phyloP scores from a whole-genome alignment of 2,329 filamentous ascomycete genomes.

The Fusarium begoniae region DNA sequence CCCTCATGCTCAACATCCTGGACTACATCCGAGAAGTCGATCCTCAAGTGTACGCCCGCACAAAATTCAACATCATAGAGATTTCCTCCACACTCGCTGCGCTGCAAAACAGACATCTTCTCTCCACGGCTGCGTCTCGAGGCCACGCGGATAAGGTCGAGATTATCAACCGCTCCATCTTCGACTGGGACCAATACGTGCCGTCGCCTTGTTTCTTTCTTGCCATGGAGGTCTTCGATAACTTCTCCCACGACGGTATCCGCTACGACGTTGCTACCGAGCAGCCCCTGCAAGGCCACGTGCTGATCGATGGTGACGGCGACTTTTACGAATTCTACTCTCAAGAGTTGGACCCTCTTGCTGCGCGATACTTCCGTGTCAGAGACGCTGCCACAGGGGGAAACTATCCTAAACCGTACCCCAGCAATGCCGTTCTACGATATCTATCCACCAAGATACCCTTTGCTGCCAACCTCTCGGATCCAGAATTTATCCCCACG shows the following conservation, averaged over 20 bases:
- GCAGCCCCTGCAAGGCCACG: conserved; percentile 84
- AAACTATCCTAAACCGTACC: conserved; percentile 70
- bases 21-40: conserved; percentile 93
- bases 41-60: conserved; percentile 91
- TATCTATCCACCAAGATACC: conserved; percentile 72
- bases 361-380: conserved; percentile 83
- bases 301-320: conserved; percentile 83
- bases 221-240: conserved; percentile 97
- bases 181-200: conserved; percentile 91
- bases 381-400: conserved; percentile 77
- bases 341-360: conserved; percentile 81
- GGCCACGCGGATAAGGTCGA: conserved; percentile 88
- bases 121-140: conserved; percentile 70
- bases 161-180: conserved; percentile 94
- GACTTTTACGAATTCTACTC: conserved; percentile 97
- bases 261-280: conserved; percentile 88
- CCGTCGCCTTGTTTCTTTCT: conserved; percentile 96
- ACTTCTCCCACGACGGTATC: conserved; percentile 94
- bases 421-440: conserved; percentile 63
- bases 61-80: conserved; percentile 94
- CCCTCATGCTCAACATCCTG: conserved; percentile 96
- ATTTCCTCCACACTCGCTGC: conserved; percentile 85
- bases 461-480: conserved; percentile 78
- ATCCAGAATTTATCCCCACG: conserved; percentile 93
- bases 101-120: conserved; percentile 77